Evolutionary conservation across 2,329 filamentous ascomycete species (phyloP).

Genomic region (Trichoderma lentiforme): DNA sequence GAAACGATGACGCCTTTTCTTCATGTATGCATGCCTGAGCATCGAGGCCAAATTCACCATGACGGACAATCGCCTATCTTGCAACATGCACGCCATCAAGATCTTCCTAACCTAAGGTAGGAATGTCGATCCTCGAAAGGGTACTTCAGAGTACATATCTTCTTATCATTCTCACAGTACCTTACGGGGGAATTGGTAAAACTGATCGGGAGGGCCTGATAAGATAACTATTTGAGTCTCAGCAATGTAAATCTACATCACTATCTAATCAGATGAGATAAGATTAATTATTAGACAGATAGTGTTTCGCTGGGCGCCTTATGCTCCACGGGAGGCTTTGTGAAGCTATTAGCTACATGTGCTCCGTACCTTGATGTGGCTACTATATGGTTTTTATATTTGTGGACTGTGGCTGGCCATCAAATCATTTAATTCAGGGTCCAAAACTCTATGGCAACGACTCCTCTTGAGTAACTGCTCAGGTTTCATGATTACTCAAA

Average conservation of each 20-base stretch:
- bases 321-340: too few relatives aligned
- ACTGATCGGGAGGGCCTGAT: too few relatives aligned
- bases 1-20: background rate
- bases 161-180: background rate
- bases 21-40: conserved; percentile 1
- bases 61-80: background rate
- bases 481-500: background rate
- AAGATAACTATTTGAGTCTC: too few relatives aligned
- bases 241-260: too few relatives aligned
- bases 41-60: background rate
- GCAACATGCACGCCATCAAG: background rate
- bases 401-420: background rate
- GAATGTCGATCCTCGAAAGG: background rate
- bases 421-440: background rate
- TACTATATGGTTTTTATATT: background rate
- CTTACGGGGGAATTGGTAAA: background rate
- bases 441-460: background rate
- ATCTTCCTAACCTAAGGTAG: background rate
- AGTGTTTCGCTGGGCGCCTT: too few relatives aligned
- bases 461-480: background rate
- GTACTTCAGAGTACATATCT: background rate
- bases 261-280: too few relatives aligned
- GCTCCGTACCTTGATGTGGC: too few relatives aligned
- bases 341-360: too few relatives aligned
- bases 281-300: too few relatives aligned